Conservation (phyloP, 1,139 yeast species). For the Pichia sp. region DNA sequence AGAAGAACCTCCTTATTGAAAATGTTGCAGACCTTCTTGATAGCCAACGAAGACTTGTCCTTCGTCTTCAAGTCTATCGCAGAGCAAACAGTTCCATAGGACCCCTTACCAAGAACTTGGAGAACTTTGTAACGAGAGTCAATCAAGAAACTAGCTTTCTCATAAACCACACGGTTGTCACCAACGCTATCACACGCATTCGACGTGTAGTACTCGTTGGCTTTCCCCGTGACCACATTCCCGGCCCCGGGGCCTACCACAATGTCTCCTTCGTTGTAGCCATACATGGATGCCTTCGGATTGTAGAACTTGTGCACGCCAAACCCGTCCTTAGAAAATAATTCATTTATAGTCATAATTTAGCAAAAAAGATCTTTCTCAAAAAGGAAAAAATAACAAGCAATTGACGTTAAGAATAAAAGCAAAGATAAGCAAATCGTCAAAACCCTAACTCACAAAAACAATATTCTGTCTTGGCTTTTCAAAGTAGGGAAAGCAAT, state of each 20-base stretch:
- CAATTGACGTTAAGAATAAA: not conserved
- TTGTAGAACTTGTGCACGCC: constrained; percentile 8
- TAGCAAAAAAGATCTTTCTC: not conserved
- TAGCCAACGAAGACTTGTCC: constrained; percentile 48
- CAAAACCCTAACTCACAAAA: not conserved
- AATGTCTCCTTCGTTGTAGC: not conserved
- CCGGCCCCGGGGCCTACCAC: not conserved
- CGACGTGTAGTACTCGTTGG: not conserved
- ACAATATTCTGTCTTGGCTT: not conserved
- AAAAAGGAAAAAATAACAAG: not conserved
- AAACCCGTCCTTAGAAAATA: constrained; percentile 7
- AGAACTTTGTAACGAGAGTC: constrained; percentile 62
- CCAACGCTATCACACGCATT: constrained; percentile 7
- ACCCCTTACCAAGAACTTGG: constrained; percentile 75
- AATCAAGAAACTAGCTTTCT: constrained; percentile 41
- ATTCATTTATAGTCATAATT: constrained; percentile 8
- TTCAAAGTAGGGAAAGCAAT: not conserved
- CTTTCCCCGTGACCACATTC: not conserved
- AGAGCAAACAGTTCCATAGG: constrained; percentile 85
- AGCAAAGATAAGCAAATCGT: not conserved
- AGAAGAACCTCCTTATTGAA: constrained; percentile 61
- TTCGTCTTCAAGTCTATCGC: constrained; percentile 56
- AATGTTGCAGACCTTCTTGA: constrained; percentile 71
- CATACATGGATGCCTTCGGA: not conserved
- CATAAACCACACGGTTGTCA: constrained; percentile 12